Evolutionary conservation across 1,284 basidiomycete species (phyloP), one percentile per base, ranked within the genome.

Genomic region (Cutaneotrichosporon spelunceum): DNA sequence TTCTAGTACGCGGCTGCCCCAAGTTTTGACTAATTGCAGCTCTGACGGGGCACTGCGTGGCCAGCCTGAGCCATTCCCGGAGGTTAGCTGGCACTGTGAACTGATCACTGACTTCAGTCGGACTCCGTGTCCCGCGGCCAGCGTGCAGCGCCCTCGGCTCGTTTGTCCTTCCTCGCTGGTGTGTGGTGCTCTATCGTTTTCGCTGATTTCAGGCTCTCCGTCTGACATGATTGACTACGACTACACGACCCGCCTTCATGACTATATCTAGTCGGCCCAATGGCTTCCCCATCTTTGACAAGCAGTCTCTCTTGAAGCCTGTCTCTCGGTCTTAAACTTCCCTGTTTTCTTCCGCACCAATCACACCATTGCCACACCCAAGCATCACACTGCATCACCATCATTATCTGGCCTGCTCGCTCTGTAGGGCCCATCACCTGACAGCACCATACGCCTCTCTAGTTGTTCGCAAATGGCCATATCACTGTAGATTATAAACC

Each of bases 31-130:
- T 62, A 24, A 50, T 39, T 4, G 6, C 61, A 76, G 73, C 62
- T 72, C 76, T 19, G 67, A 61, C 44, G 76, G 76, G 10, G 34
- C 70, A 0, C 58, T 66, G 53, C 70, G 72, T 56, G 76, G 76
- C n/a, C 53, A 67, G 52, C 69, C 70, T 3, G 63, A 62, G 44
- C 48, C 60, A 44, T 48, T n/a, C 47, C 23, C 27, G 8, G 34
- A 52, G 29, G 21, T 34, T 14, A 33, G 26, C 2, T 10, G 11
- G 16, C 3, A 14, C 13, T 23, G 27, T 10, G 9, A 16, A 57
- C 21, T 19, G 19, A 4, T 3, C 33, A 29, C 54, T 60, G 34
- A 60, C 30, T 34, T 2, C 57, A 65, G 63, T 30, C 64, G 2
- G 64, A 66, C 56, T 50, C 60, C 45, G 53, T 53, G 2, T n/a